Percentiles rank a stretch among this genome's conserved stretches.
Evolutionary conservation across 1,139 yeast species (phyloP).

Genomic region (Taphrina pruni): DNA sequence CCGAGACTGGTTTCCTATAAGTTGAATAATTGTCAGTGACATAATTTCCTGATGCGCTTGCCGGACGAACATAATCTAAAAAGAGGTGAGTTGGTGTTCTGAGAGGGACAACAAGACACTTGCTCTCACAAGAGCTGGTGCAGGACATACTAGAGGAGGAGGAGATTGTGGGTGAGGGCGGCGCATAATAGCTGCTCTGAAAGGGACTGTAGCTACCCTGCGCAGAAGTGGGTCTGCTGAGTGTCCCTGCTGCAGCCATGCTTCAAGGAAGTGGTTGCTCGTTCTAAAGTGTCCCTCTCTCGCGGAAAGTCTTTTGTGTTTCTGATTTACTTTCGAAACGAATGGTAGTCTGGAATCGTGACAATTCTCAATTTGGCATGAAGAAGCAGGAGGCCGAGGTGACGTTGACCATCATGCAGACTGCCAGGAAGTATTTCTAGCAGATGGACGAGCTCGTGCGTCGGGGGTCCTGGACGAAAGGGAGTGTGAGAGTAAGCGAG

Average conservation of each 20-base stretch:
- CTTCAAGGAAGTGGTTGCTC: neutral
- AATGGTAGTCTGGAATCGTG: neutral
- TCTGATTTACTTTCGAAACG: too few species aligned
- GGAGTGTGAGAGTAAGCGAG: too few species aligned
- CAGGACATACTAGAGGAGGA: slow-evolving; percentile 9
- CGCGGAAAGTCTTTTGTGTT: too few species aligned
- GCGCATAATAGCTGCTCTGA: slow-evolving; percentile 15
- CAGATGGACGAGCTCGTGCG: neutral
- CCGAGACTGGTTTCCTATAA: slow-evolving; percentile 16
- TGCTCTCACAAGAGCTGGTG: neutral
- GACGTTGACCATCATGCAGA: neutral
- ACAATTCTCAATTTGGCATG: neutral
- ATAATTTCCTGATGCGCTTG: slow-evolving; percentile 35
- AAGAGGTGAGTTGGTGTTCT: neutral
- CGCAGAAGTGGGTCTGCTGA: slow-evolving; percentile 31
- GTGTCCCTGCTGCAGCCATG: slow-evolving; percentile 38
- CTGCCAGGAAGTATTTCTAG: neutral
- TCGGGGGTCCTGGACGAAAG: too few species aligned
- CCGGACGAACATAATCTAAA: slow-evolving; percentile 28
- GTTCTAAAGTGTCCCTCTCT: too few species aligned
- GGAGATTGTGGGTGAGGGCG: slow-evolving; percentile 28
- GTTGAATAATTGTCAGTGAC: slow-evolving; percentile 11
- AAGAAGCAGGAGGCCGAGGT: neutral
- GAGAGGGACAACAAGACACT: neutral
- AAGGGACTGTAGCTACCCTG: slow-evolving; percentile 27